Base-by-base conservation (phyloP, 257 asterid species). In the Nicotiana tomentosiformis region DNA sequence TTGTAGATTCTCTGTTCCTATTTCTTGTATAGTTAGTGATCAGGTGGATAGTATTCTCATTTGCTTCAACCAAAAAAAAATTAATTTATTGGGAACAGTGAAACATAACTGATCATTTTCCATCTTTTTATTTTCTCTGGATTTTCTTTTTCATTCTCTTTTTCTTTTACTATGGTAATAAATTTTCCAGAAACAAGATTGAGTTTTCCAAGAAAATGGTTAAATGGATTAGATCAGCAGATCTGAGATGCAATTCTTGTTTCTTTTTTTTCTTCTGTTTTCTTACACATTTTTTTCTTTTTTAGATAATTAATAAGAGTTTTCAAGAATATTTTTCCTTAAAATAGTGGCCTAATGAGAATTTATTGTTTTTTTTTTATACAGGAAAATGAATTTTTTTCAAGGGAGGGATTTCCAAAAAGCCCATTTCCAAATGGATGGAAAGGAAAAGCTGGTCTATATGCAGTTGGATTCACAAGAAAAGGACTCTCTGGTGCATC, bases 401-500 rank as follows among this genome's bases (percentile, higher is more conserved):
- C 93, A 29, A 85, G 79, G 4, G 95, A 93, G 43, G 99, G 99
- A 10, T 86, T 91, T 80, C 98, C 98, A 67, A 90, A 70, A 82
- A 69, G 87, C 32, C 95, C 96, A 79, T 90, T 92, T 84, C 98
- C 99, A 70, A 89, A 94, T 78, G 97, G 98, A 0, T 94, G 99
- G 99, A 95, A 95, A 87, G 99, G 99, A 11, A 87, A 90, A 88
- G 83, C 78, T 77, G 99, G 99, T 37, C 86, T 94, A 1, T 95
- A 95, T 83, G 95, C 97, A 80, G 99, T 92, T 82, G 99, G 99
- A 2, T 95, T 95, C 83, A 88, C 98, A 53, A 90, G 94, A 81
- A 92, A 91, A 61, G 99, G 99, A n/a, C 89, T 95, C 39, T 89
- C 95, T 5, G 99, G 98, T 49, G 97, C 99, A 55, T 88, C 97